Evolutionary conservation across 2,329 filamentous ascomycete genomes (phyloP), one percentile per base, ranked within the genome.

Genomic region (Helminthosporium solani): DNA sequence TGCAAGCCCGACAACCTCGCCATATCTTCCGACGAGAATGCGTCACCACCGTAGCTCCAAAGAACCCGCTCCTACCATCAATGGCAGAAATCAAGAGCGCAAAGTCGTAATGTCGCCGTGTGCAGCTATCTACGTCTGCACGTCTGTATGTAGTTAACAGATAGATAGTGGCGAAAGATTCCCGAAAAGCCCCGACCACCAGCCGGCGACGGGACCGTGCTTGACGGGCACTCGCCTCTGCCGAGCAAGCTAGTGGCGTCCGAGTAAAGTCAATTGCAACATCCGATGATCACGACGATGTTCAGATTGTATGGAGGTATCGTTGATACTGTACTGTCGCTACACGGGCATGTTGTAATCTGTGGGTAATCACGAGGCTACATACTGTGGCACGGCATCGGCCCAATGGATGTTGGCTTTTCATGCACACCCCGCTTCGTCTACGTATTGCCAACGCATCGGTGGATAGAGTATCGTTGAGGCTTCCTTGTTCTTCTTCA

Each of bases 1-100:
- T 97, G 92, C n/a, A 97, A 77, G 28, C 94, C 94, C 7, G 91
- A 95, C 20, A 91, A 76, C 59, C 83, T 79, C 18, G 57, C 58
- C 68, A 71, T 71, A 3, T 25, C 23, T 25, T 25, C 2, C 40
- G 15, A 12, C 2, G 18, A 7, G 12, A 20, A 12, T 18, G 2
- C 18, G 16, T 35, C 15, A 16, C 20, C 3, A 19, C 33, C 21
- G 20, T 12, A 3, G 7, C 18, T 34, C 7, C 14, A 30, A 43
- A 42, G 42, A 8, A 30, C 16, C 14, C 9, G 14, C 12, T 8
- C 21, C 3, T 18, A 19, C 34, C 42, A 44, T 44, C 20, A 15
- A 46, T 40, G 37, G 21, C 28, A 35, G 34, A 14, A 15, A 18
- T 23, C 31, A 16, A 11, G n/a, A n/a, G n/a, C n/a, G n/a, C n/a